Evolutionary conservation across 108 stramenopile species (phyloP).

Genomic region (Cyclotella baltica): DNA sequence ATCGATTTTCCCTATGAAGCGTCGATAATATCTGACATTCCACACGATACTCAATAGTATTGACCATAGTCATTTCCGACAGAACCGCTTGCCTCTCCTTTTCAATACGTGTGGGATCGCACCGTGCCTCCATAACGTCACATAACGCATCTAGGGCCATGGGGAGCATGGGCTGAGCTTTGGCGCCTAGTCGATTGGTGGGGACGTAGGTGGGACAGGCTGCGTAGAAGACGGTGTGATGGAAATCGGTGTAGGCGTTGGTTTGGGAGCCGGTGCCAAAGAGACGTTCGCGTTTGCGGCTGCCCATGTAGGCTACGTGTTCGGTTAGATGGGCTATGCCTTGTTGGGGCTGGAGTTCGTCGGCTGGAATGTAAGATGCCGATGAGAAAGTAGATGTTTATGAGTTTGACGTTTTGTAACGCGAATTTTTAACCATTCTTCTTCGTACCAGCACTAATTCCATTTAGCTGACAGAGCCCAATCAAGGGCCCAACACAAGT

Average conservation of each 20-base stretch:
- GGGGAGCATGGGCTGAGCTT: constrained; percentile 81
- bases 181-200: constrained; percentile 31
- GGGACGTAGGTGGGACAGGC: constrained; percentile 90
- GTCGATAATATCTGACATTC: constrained; percentile 97
- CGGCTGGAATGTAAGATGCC: constrained; percentile 61
- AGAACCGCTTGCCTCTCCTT: constrained; percentile 97
- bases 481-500: no score
- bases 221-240: constrained; percentile 99
- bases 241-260: constrained; percentile 99
- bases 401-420: constrained; percentile 5
- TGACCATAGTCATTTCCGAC: constrained; percentile 98
- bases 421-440: no score
- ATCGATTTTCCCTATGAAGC: constrained; percentile 95
- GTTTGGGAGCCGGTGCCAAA: constrained; percentile 96
- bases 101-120: constrained; percentile 92
- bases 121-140: constrained; percentile 96
- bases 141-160: constrained; percentile 95
- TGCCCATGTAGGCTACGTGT: constrained; percentile 99
- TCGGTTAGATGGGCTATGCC: constrained; percentile 98
- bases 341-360: constrained; percentile 94
- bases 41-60: constrained; percentile 97
- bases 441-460: no score
- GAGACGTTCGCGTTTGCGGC: constrained; percentile 93
- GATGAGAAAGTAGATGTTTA: constrained; percentile 8
- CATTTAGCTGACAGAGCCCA: no score